A percentile compares a stretch with the other conserved stretches of the same genome.
Evolutionary conservation across 2,329 filamentous ascomycete genomes (phyloP).

Genomic region (Albifimbria verrucaria): DNA sequence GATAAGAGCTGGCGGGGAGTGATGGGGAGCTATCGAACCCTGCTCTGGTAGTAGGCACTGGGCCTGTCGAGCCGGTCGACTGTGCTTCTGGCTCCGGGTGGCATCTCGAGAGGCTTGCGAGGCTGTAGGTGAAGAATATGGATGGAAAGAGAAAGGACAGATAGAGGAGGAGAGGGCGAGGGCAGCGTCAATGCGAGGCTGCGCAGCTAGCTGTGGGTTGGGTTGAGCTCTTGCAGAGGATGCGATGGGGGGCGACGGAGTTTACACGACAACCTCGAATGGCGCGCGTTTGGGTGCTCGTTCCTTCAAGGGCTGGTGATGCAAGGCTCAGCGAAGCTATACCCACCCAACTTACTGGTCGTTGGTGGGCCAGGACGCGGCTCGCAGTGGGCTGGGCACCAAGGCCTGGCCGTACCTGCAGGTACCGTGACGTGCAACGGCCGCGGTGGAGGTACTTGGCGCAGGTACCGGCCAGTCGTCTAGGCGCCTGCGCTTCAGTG

Average conservation of each 20-base stretch:
- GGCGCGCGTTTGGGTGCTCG: too few species aligned
- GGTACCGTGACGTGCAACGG: not conserved
- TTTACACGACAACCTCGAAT: too few species aligned
- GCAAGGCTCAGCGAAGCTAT: not conserved
- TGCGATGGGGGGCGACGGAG: too few species aligned
- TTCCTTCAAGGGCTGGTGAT: not conserved
- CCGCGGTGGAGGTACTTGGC: not conserved
- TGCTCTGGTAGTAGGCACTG: conserved; percentile 86
- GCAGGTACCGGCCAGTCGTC: not conserved
- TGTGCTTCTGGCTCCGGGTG: conserved; percentile 57
- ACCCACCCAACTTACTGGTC: not conserved
- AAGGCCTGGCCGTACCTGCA: too few species aligned
- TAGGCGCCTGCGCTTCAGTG: not conserved
- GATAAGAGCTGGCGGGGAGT: not conserved
- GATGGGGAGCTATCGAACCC: conserved; percentile 50
- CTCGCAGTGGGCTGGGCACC: not conserved
- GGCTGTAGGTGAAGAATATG: not conserved
- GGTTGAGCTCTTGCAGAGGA: too few species aligned
- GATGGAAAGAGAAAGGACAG: too few species aligned
- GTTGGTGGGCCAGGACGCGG: not conserved
- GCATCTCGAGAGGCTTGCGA: conserved; percentile 34
- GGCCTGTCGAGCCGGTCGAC: conserved; percentile 91
- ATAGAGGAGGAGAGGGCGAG: not conserved
- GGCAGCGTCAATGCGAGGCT: too few species aligned
- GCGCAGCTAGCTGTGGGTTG: too few species aligned